These are phyloP conservation scores for Aspergillus egyptiacus DNA, from an alignment of 495 filamentous ascomycete species.

Conservation along the genomic window DNA sequence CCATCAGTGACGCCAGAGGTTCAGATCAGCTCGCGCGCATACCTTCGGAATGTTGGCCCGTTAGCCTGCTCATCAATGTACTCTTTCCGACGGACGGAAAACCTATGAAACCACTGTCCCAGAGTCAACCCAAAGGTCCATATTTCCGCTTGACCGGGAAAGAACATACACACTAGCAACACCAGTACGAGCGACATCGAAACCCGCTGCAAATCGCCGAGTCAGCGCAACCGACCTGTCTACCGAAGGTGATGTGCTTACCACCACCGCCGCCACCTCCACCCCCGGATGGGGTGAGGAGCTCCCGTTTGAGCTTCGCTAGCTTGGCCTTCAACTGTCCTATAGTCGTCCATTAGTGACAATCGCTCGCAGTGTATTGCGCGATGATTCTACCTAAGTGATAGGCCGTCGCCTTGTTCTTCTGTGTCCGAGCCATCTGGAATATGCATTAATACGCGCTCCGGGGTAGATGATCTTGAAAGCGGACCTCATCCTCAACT, in stretches of 20 bases:
- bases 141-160: background rate
- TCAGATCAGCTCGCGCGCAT: constrained; percentile 8
- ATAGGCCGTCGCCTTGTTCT: constrained; percentile 95
- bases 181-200: constrained; percentile 97
- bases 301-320: constrained; percentile 92
- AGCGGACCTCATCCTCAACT: constrained; percentile 81
- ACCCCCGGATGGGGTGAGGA: constrained; percentile 75
- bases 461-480: background rate
- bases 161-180: constrained; percentile 83
- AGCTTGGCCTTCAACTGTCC: constrained; percentile 98
- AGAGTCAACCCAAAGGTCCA: constrained; percentile 15
- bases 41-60: constrained; percentile 93
- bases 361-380: constrained; percentile 1
- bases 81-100: constrained; percentile 98
- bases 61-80: constrained; percentile 91
- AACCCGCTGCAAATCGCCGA: constrained; percentile 55
- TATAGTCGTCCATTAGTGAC: constrained; percentile 29
- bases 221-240: constrained; percentile 22
- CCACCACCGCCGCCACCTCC: constrained; percentile 77
- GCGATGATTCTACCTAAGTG: constrained; percentile 49
- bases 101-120: constrained; percentile 51
- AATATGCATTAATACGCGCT: constrained; percentile 17
- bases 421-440: constrained; percentile 91
- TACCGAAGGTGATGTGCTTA: constrained; percentile 26
- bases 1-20: constrained; percentile 17